Conservation (phyloP, 2,329 filamentous ascomycete genomes). For the Colletotrichum liriopes region DNA sequence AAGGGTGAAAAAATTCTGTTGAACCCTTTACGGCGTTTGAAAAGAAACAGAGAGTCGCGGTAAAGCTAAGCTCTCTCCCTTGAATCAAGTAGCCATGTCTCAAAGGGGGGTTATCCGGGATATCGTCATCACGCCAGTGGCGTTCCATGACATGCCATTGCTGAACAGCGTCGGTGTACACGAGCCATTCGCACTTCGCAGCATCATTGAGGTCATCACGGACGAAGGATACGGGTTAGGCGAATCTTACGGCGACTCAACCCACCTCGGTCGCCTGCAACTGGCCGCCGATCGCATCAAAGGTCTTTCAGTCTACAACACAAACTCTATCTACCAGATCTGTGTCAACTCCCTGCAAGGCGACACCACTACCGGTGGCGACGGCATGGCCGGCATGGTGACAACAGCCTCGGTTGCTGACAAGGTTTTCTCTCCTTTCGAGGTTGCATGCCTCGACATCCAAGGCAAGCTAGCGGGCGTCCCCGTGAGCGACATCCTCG, state of each 20-base stretch:
- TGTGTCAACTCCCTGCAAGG: slow-evolving; percentile 80
- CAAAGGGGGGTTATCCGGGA: slow-evolving; percentile 52
- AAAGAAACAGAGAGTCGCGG: background rate
- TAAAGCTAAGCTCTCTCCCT: background rate
- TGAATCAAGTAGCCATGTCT: slow-evolving; percentile 45
- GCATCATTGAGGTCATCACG: slow-evolving; percentile 57
- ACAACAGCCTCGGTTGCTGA: slow-evolving; percentile 58
- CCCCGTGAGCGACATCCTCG: slow-evolving; percentile 57
- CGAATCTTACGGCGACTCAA: slow-evolving; percentile 59
- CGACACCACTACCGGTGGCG: slow-evolving; percentile 64
- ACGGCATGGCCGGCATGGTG: slow-evolving; percentile 72
- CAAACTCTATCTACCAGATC: slow-evolving; percentile 86
- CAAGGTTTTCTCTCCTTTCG: slow-evolving; percentile 60
- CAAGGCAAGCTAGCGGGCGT: slow-evolving; percentile 58
- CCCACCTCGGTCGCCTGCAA: slow-evolving; percentile 54
- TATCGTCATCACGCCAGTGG: slow-evolving; percentile 59
- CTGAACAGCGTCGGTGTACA: slow-evolving; percentile 61
- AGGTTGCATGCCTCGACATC: slow-evolving; percentile 60
- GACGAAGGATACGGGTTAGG: slow-evolving; percentile 55
- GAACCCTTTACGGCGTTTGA: too few relatives aligned
- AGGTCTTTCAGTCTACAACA: slow-evolving; percentile 65
- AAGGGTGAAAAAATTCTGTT: background rate
- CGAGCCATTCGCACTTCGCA: slow-evolving; percentile 59
- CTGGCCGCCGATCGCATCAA: slow-evolving; percentile 50
- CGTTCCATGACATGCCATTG: slow-evolving; percentile 62